Conservation (phyloP, 192 early-diverging fungal genomes). For the Tieghemiomyces parasiticus region DNA sequence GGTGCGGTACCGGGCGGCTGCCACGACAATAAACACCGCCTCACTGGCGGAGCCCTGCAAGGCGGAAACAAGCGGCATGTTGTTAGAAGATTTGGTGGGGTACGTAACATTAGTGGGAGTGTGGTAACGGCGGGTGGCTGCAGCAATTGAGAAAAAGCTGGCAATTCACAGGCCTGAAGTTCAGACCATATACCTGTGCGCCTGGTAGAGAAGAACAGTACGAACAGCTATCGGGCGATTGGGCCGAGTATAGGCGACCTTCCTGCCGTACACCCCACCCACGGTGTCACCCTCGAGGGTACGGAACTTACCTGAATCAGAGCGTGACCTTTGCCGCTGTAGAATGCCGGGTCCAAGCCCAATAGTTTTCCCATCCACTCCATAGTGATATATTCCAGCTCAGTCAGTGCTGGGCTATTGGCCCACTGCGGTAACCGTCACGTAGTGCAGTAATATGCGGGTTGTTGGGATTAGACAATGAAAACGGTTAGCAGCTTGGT, state of each 20-base stretch:
- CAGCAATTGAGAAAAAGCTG: not conserved
- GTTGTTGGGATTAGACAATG: too few relatives aligned
- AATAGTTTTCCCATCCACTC: constrained; percentile 51
- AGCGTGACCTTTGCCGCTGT: constrained; percentile 39
- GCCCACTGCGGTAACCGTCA: too few relatives aligned
- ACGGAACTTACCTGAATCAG: constrained; percentile 38
- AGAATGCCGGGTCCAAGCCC: constrained; percentile 34
- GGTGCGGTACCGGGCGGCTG: constrained; percentile 31
- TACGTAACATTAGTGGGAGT: not conserved
- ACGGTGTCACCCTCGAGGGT: too few relatives aligned
- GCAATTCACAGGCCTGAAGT: not conserved
- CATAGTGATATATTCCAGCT: constrained; percentile 41
- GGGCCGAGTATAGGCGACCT: too few relatives aligned
- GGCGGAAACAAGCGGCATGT: too few relatives aligned
- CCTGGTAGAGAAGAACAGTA: not conserved
- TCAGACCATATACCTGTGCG: not conserved
- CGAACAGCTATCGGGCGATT: too few relatives aligned
- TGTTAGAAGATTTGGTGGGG: too few relatives aligned
- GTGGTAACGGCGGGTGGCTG: not conserved
- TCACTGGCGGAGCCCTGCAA: constrained; percentile 34
- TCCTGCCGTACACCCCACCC: too few relatives aligned
- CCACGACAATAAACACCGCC: constrained; percentile 36
- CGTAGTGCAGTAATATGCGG: too few relatives aligned
- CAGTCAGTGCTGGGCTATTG: constrained; percentile 38
- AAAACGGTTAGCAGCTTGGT: too few relatives aligned